Conservation (phyloP, 2,329 filamentous ascomycete species). For the Fusarium ambrosium region DNA sequence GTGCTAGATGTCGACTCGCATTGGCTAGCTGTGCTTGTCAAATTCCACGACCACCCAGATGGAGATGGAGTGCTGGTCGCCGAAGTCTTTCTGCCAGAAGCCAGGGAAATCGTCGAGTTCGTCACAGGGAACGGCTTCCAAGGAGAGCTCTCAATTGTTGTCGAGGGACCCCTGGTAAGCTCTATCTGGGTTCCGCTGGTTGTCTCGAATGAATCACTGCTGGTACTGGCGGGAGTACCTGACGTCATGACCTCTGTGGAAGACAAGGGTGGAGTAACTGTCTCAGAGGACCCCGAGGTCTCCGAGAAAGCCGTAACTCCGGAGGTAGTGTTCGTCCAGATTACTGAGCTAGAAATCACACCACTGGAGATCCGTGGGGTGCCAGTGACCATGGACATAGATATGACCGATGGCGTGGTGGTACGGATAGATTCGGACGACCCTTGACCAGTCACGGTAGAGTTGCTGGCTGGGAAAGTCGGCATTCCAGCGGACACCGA, state of each 20-base stretch:
- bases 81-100: conserved; percentile 19
- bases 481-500: conserved; percentile 9
- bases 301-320: conserved; percentile 13
- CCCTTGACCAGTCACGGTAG: conserved; percentile 18
- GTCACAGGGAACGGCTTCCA: conserved; percentile 19
- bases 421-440: conserved; percentile 21
- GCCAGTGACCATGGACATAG: conserved; percentile 16
- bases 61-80: neutral
- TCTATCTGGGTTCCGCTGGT: conserved; percentile 2
- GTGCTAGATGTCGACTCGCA: conserved; percentile 27
- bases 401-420: conserved; percentile 20
- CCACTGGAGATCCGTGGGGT: conserved; percentile 36
- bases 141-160: conserved; percentile 14
- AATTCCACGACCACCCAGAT: conserved; percentile 11
- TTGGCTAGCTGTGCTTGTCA: conserved; percentile 22
- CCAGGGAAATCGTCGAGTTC: conserved; percentile 34
- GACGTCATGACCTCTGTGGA: conserved; percentile 2
- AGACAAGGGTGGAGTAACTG: conserved; percentile 7
- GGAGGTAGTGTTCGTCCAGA: conserved; percentile 38
- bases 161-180: conserved; percentile 23
- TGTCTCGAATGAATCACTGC: conserved; percentile 8
- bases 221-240: conserved; percentile 1
- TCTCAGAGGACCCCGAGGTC: conserved; percentile 17
- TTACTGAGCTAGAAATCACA: conserved; percentile 17
- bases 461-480: conserved; percentile 28